Evolutionary conservation across 129 eudicot genomes (phyloP), one percentile per base, ranked within the genome.

Genomic region (Silybum marianum): DNA sequence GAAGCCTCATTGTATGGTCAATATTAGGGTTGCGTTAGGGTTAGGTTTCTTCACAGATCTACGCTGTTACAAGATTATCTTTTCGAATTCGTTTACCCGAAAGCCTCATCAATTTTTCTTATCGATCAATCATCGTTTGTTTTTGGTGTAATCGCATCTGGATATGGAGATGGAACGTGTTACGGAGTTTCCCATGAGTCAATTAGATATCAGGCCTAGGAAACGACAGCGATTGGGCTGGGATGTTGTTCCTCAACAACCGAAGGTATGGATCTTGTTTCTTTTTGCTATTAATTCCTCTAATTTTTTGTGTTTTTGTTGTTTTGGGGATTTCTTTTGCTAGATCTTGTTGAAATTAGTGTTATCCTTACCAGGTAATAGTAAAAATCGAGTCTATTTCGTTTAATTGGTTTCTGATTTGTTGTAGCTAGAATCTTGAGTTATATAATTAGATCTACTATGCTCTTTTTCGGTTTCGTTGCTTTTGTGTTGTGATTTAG

Each of bases 151-250:
- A 16, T 80, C 44, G 13, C 70, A 34, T 54, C 32, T 51, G 76
- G 58, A 68, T 75, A 94, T 94, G 98, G 98, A 94, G 90, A 94
- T 54, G 89, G 98, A 92, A 67, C 98, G 96, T 63, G 97, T 90
- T 68, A 90, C 93, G 38, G 98, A 92, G 88, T 86, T 94, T 86
- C 93, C 97, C 5, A 85, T 85, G 82, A 86, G 84, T 68, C 86
- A 86, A 34, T 79, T 94, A 79, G 96, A 94, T 58, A 91, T 91
- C 24, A 80, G 98, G 28, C 98, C 98, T 1, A 81, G 96, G 68
- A 94, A 94, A 58, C 76, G 97, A 71, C 89, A 86, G 73, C 90
- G 97, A 12, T 87, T 94, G 91, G 98, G 96, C 67, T 94, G 98
- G 98, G 97, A 94, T 32, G 98, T 90, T 9, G 88, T 90, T 75